phyloP scores from a whole-genome alignment of 805 yeast genomes.

The Ogataea sp. region DNA sequence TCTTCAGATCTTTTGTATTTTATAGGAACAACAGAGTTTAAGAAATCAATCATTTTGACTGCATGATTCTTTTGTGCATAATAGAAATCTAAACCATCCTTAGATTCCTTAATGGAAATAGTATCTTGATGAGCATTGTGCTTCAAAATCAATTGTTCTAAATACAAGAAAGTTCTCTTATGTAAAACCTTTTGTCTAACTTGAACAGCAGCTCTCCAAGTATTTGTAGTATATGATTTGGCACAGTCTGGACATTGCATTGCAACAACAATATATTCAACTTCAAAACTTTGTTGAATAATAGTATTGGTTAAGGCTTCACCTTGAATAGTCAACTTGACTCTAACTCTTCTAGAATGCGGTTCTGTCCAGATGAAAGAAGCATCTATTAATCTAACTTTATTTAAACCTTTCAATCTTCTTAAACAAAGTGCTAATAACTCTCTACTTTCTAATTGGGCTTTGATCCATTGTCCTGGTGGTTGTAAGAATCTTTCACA shows the following conservation, averaged over 20 bases:
- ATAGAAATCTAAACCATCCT: slow-evolving; percentile 92
- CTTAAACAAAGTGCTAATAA: slow-evolving; percentile 83
- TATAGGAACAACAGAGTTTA: slow-evolving; percentile 77
- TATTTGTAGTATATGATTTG: slow-evolving; percentile 89
- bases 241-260: slow-evolving; percentile 99
- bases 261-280: slow-evolving; percentile 86
- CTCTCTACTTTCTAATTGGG: slow-evolving; percentile 88
- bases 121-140: slow-evolving; percentile 93
- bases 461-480: slow-evolving; percentile 87
- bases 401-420: slow-evolving; percentile 78
- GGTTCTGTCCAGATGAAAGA: slow-evolving; percentile 99
- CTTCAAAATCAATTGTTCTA: slow-evolving; percentile 89
- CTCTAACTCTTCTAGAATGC: slow-evolving; percentile 88
- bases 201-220: slow-evolving; percentile 98
- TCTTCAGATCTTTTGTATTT: slow-evolving; percentile 82
- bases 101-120: slow-evolving; percentile 83
- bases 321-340: slow-evolving; percentile 91
- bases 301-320: slow-evolving; percentile 91
- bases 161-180: slow-evolving; percentile 90
- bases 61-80: slow-evolving; percentile 89
- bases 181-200: slow-evolving; percentile 96
- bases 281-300: slow-evolving; percentile 90
- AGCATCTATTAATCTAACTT: slow-evolving; percentile 86
- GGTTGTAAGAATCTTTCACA: slow-evolving; percentile 96
- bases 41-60: slow-evolving; percentile 85